These are phyloP conservation scores for Acacia concinna DNA, from an alignment of 331 rosid species.

Conservation along the genomic window DNA sequence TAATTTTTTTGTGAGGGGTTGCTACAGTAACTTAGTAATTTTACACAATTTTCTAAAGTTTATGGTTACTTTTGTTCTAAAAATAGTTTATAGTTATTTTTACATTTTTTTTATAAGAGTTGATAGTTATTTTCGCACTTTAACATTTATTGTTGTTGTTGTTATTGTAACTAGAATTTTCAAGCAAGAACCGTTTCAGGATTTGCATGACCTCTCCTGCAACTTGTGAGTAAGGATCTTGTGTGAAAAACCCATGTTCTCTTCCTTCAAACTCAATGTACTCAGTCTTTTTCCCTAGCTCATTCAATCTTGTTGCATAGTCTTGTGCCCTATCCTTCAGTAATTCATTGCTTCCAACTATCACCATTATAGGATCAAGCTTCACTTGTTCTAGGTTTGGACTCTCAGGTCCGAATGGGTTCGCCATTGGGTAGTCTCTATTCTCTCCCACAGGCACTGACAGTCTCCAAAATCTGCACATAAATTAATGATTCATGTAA, in stretches of 20 bases:
- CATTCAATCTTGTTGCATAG: constrained; percentile 55
- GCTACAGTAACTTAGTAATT: no score
- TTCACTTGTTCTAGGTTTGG: constrained; percentile 44
- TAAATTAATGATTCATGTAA: neutral
- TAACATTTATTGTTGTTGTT: no score
- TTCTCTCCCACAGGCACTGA: constrained; percentile 66
- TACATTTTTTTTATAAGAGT: no score
- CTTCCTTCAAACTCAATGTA: constrained; percentile 72
- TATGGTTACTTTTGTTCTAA: no score
- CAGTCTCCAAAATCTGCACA: constrained; percentile 84
- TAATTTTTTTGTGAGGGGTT: no score
- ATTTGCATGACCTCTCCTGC: constrained; percentile 45
- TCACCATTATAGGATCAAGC: constrained; percentile 66
- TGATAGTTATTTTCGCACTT: no score
- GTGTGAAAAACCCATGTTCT: constrained; percentile 76
- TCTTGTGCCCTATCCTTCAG: constrained; percentile 69
- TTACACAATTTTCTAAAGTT: no score
- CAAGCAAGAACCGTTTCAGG: constrained; percentile 56
- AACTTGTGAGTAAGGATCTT: constrained; percentile 57
- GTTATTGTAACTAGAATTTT: constrained; percentile 38
- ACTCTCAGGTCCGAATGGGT: constrained; percentile 72
- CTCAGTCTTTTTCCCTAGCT: constrained; percentile 54
- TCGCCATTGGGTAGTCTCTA: constrained; percentile 81
- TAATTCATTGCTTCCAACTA: constrained; percentile 72
- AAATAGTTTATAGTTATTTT: no score